Evolutionary conservation across 73 alveolate species (phyloP).

Genomic region (Paramecium pentaurelia): DNA sequence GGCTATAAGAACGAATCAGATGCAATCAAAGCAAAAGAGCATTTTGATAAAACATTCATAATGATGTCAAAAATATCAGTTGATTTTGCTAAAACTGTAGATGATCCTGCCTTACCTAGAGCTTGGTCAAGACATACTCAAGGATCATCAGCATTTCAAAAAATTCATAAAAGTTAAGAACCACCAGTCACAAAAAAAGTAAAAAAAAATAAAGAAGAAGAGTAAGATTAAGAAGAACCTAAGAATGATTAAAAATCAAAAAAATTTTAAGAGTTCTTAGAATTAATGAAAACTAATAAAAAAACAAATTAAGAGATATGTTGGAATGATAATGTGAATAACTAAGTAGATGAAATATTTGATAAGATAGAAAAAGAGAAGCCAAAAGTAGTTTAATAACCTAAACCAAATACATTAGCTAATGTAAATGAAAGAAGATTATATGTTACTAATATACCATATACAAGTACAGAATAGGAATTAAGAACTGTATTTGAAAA

Average conservation of each 20-base stretch:
- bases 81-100: constrained; percentile 8
- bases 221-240: background rate
- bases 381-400: background rate
- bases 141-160: background rate
- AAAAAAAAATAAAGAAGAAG: background rate
- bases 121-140: constrained; percentile 33
- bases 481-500: constrained; percentile 79
- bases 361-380: background rate
- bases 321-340: constrained; percentile 25
- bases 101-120: constrained; percentile 15
- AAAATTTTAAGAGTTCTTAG: background rate
- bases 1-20: constrained; percentile 21
- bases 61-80: constrained; percentile 20
- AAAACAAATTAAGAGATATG: background rate
- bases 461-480: constrained; percentile 89
- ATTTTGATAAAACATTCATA: constrained; percentile 15
- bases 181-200: background rate
- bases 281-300: background rate
- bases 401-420: background rate
- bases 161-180: background rate
- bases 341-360: background rate
- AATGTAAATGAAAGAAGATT: constrained; percentile 68
- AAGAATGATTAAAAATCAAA: background rate
- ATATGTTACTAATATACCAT: constrained; percentile 92
- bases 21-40: background rate